Evolutionary conservation across 345 rosid genomes (phyloP).

Genomic region (Litchi chinensis): DNA sequence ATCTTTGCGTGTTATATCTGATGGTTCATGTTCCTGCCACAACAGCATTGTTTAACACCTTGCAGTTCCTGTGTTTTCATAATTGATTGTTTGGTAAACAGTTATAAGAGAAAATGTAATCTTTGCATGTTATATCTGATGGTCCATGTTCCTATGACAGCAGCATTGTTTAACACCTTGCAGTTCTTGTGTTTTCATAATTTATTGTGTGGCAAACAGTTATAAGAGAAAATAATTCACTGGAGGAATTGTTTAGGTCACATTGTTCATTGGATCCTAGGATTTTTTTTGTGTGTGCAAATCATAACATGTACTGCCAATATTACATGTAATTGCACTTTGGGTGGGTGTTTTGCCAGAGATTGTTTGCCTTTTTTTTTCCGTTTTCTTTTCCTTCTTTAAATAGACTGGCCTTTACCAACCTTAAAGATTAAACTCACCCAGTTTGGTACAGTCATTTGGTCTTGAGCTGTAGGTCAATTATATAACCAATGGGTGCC

Average conservation of each 20-base stretch:
- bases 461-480: background rate
- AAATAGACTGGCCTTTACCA: background rate
- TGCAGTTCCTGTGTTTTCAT: background rate
- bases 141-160: background rate
- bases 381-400: background rate
- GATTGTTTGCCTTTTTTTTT: background rate
- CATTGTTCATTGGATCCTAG: background rate
- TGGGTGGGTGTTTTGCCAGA: background rate
- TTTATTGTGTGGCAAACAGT: background rate
- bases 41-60: background rate
- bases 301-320: background rate
- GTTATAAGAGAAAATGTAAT: background rate
- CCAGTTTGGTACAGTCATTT: background rate
- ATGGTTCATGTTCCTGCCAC: background rate
- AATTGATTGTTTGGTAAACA: too few species aligned
- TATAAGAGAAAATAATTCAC: background rate
- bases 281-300: background rate
- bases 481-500: background rate
- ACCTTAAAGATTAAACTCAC: background rate
- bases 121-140: background rate
- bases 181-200: background rate
- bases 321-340: background rate
- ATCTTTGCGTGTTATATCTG: constrained; percentile 4
- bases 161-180: background rate
- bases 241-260: background rate